Base-by-base conservation (phyloP, 352 stramenopile genomes). In the Phytophthora ohioensis region DNA sequence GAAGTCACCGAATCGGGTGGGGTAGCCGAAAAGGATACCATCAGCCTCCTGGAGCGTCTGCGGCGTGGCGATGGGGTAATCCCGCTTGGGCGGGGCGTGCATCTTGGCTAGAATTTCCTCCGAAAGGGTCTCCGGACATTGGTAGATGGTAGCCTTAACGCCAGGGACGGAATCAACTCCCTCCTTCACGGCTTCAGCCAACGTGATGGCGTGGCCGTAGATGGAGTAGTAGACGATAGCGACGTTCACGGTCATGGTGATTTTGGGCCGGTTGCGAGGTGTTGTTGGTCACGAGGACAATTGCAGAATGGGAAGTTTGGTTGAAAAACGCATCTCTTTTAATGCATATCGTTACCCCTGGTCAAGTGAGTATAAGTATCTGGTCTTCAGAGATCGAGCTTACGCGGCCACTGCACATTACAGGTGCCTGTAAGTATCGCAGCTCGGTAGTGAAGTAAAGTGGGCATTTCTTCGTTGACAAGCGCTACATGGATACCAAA, bases 211-310 rank as follows among this genome's bases (percentile, higher is more conserved):
- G 43, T 62, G 62, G 10, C 52, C 62, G n/a, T 63, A 69, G 17
- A 51, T 51, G 27, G 62, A 69, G 45, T 69, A 69, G 62, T 63
- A 69, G 42, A 69, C 27, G 62, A 69, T 57, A 31, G 62, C 62
- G 43, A 69, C 45, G 42, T 69, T 69, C 8, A 34, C 36, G 6
- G 48, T 42, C 62, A 69, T 69, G 42, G 38, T 43, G 3, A 27
- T 53, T 53, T 53, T 47, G 12, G 9, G 41, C 7, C 4, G 7
- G 38, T 43, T 43, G 38, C 8, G 38, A 43, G 38, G 8, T n/a
- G 38, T 21, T 21, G 17, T 21, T 21, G 17, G 17, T 21, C 17
- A 17, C 17, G 17, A 17, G 17, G 17, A 17, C 17, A 17, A 17
- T 17, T 17, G 17, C 0, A 17, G 17, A 17, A 17, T 17, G 17